Conservation (phyloP, 73 alveolate species). For the Symbiodinium natans region DNA sequence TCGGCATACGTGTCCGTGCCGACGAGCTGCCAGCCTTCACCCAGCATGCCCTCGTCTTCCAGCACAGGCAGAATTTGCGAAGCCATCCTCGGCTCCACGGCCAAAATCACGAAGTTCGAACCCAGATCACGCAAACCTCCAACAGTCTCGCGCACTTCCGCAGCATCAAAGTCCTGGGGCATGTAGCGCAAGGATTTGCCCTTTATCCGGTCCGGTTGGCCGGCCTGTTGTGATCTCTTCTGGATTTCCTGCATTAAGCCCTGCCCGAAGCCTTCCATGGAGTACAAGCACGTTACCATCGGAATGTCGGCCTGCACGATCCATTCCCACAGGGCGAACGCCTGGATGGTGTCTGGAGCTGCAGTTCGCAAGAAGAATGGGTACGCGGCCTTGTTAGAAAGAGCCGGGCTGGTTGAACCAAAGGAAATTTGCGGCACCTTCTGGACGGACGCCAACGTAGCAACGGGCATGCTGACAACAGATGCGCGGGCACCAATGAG, state of each 20-base stretch:
- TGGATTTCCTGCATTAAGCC: constrained; percentile 30
- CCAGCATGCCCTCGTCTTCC: constrained; percentile 38
- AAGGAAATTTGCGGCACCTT: background rate
- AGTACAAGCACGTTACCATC: background rate
- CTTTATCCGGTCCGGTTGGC: constrained; percentile 44
- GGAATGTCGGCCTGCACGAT: background rate
- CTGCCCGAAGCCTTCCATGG: constrained; percentile 27
- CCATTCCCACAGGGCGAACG: background rate
- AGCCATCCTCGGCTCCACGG: constrained; percentile 10
- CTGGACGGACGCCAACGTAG: background rate
- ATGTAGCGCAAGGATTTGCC: constrained; percentile 40
- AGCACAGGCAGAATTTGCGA: constrained; percentile 7
- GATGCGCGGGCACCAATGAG: background rate
- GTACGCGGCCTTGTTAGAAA: background rate
- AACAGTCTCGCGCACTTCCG: constrained; percentile 22
- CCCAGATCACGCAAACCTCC: constrained; percentile 5
- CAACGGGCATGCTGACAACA: background rate
- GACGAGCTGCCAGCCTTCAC: constrained; percentile 37
- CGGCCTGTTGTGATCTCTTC: background rate
- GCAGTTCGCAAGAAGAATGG: constrained; percentile 23
- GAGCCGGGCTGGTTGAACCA: constrained; percentile 2
- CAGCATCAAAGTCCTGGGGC: constrained; percentile 9
- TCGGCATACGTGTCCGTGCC: constrained; percentile 4
- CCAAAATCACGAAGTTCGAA: constrained; percentile 7
- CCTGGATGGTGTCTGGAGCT: background rate